Evolutionary conservation across 352 stramenopile genomes (phyloP), one percentile per base, ranked within the genome.

Genomic region (Pythium diclinum): DNA sequence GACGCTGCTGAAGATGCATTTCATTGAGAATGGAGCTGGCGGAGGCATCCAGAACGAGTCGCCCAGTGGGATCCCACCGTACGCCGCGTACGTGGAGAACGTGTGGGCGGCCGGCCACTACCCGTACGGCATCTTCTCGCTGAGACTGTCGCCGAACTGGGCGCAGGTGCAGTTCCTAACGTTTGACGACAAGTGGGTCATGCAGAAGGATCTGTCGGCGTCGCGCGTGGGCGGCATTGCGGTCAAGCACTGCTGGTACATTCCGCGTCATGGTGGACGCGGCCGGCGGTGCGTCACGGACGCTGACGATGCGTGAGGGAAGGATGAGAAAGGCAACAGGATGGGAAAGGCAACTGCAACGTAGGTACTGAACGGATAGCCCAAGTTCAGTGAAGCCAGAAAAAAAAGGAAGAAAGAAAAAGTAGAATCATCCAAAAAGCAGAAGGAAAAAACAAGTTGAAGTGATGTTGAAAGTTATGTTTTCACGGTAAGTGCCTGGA

Each of bases 1-100:
- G 13, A 67, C 73, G 17, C 66, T 60, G 14, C 60, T 84, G 56
- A 74, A 73, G 25, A 81, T 84, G 6, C 84, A 92, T 62, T 92
- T 92, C 54, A 72, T 92, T 10, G 82, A 91, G 58, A 92, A 92
- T 47, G 84, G 82, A 9, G 84, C 83, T 6, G 85, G 85, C 56
- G 85, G 85, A 19, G 85, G 85, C 49, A 94, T 94, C 62, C 70
- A 89, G 61, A 92, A 89, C 62, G 81, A 89, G 54, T 89, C 86
- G 40, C 78, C 84, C 17, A 89, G 82, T 17, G 82, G 83, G 44
- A 87, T 93, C 30, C 80, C 82, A 3, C 66, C 74, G 33, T 81
- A 79, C 57, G 83, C 74, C 2, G 59, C 71, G 9, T 77, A 83
- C 34, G 65, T 92, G 2, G 66, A 81, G 40, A 78, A 78, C n/a